Conservation (phyloP, 352 stramenopile genomes). For the Pythium apleroticum region DNA sequence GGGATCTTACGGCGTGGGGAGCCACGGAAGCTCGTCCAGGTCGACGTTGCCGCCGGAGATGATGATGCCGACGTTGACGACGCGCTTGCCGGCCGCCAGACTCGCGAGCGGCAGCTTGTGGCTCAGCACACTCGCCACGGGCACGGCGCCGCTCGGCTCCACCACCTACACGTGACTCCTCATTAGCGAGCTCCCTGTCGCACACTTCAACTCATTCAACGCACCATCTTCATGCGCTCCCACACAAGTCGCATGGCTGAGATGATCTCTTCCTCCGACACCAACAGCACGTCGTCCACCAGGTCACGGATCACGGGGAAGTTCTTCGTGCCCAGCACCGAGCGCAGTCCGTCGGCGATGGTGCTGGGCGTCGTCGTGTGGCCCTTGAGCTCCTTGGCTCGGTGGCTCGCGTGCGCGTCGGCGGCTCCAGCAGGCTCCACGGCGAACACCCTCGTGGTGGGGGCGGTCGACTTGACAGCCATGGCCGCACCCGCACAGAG, state of each 20-base stretch:
- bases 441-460: constrained; percentile 63
- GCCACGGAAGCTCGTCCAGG: constrained; percentile 59
- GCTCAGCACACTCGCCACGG: constrained; percentile 40
- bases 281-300: constrained; percentile 86
- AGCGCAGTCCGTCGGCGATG: constrained; percentile 75
- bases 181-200: not conserved
- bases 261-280: constrained; percentile 87
- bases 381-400: constrained; percentile 37
- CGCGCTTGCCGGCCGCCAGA: not conserved
- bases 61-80: constrained; percentile 58
- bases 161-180: constrained; percentile 41
- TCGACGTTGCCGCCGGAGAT: constrained; percentile 72
- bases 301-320: constrained; percentile 88
- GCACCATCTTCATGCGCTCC: constrained; percentile 88
- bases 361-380: constrained; percentile 52
- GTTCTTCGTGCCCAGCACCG: constrained; percentile 73
- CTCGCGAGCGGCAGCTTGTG: constrained; percentile 40
- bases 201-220: not conserved
- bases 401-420: constrained; percentile 56
- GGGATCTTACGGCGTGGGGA: constrained; percentile 4
- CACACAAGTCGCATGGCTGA: constrained; percentile 82
- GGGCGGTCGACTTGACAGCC: constrained; percentile 56
- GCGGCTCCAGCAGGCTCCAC: constrained; percentile 64
- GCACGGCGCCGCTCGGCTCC: constrained; percentile 63
- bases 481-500: constrained; percentile 83